Percentiles rank a stretch among this genome's conserved stretches.
Conservation (phyloP, 2,329 filamentous ascomycete species). For the Aspergillus novofumigatus region DNA sequence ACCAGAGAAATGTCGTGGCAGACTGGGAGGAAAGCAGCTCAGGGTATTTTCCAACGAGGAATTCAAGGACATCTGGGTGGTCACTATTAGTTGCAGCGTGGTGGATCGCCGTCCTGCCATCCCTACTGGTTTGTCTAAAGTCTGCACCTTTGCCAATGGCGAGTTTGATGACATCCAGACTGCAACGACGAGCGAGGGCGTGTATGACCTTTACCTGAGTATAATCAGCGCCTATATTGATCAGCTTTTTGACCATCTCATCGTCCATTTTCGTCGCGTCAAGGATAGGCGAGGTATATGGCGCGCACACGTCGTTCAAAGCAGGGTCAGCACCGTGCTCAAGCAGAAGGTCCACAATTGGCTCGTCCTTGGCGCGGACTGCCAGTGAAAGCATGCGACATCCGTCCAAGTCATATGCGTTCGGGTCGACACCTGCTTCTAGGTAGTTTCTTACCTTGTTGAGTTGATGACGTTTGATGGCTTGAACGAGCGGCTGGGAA, state of each 20-base stretch:
- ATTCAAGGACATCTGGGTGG: neutral
- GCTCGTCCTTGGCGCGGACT: neutral
- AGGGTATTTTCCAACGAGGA: neutral
- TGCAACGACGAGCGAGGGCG: neutral
- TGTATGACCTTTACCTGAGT: neutral
- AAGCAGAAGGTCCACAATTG: slow-evolving; percentile 3
- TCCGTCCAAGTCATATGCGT: slow-evolving; percentile 6
- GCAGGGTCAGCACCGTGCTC: slow-evolving; percentile 4
- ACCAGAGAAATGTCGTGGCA: slow-evolving; percentile 4
- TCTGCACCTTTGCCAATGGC: slow-evolving; percentile 1
- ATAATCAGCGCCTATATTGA: neutral
- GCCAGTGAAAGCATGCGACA: slow-evolving; percentile 3
- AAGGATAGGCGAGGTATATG: neutral
- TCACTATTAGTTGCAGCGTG: neutral
- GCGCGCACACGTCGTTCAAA: neutral
- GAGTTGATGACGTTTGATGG: neutral
- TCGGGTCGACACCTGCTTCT: slow-evolving; percentile 3
- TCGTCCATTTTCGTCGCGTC: neutral
- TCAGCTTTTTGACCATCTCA: neutral
- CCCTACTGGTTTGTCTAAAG: neutral
- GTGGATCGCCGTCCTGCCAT: neutral
- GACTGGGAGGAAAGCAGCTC: neutral
- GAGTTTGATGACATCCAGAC: neutral
- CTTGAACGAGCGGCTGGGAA: neutral
- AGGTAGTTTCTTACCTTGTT: neutral